Base-by-base conservation (phyloP, 169 alveolate genomes). In the Eimeria sp. region DNA sequence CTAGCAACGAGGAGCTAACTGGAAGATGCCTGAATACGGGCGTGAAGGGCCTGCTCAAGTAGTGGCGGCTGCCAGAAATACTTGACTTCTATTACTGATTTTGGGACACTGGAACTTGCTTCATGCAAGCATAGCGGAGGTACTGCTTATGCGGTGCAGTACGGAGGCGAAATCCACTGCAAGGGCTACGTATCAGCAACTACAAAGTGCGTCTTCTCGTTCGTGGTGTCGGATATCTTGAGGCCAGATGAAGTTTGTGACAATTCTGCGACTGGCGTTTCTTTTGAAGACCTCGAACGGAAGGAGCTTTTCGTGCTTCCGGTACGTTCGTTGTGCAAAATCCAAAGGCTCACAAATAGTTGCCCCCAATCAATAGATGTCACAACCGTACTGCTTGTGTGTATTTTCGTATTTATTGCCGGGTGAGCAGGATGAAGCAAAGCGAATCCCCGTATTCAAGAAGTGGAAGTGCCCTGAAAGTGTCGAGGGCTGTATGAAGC, bases 131-230 rank as follows among this genome's bases (percentile, higher is more conserved):
- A 43, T 22, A 34, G 25, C 18, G 54, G 0, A 34, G n/a, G 40
- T 34, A 11, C 9, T 75, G 86, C 86, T 51, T 25, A 16, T 82
- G 34, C 34, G 34, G 30, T 51, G 70, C 92, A 92, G 96, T 83
- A 92, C 43, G 96, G 96, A 20, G 70, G 90, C 73, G 96, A 92
- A 57, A 80, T 92, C 43, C 84, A 76, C 63, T 92, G 96, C 86
- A 83, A 84, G 72, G 96, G 96, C 61, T 92, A 92, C 63, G 76
- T 92, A 76, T 76, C 89, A 22, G 89, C 96, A 27, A 65, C 92
- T 30, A 92, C 89, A n/a, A 75, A 84, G 34, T 92, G 96, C 86
- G 78, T 84, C 86, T 92, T 92, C 75, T 84, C 83, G 67, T 92
- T 92, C 75, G n/a, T 61, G 18, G 73, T 92, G 82, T 83, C 83